Evolutionary conservation across 371 early-diverging fungal species (phyloP).

Genomic region (Sanchytrium tribonematis): DNA sequence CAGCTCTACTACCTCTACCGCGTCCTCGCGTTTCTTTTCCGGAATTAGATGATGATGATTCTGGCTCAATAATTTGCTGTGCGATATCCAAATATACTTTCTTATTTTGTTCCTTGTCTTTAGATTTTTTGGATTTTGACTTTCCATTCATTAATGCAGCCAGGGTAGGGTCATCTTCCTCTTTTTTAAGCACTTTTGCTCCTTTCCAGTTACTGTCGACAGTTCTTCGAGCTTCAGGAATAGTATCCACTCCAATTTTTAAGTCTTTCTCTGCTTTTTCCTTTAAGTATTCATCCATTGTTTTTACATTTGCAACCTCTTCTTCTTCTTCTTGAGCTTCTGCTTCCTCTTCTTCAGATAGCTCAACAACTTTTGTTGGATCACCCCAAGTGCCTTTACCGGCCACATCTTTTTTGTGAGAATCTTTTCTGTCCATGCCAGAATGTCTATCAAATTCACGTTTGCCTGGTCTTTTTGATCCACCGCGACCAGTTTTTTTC

Average conservation of each 20-base stretch:
- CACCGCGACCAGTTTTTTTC: constrained; percentile 8
- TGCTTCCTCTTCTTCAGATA: neutral
- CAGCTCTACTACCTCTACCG: constrained; percentile 24
- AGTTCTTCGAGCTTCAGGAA: constrained; percentile 42
- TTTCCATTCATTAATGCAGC: neutral
- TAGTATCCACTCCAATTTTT: constrained; percentile 18
- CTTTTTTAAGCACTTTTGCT: constrained; percentile 31
- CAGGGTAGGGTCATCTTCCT: constrained; percentile 26
- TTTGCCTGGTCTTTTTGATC: constrained; percentile 18
- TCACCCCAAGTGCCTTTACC: constrained; percentile 44
- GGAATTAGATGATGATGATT: constrained; percentile 14
- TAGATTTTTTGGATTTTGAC: neutral
- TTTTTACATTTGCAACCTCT: constrained; percentile 37
- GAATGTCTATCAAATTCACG: constrained; percentile 53
- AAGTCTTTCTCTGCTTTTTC: constrained; percentile 27
- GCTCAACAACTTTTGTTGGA: constrained; percentile 8
- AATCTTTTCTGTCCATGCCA: constrained; percentile 38
- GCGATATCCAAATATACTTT: constrained; percentile 4
- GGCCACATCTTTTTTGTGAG: constrained; percentile 46
- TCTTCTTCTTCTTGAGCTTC: constrained; percentile 17
- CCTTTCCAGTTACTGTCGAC: constrained; percentile 48
- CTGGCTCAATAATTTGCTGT: constrained; percentile 5
- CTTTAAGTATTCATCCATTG: constrained; percentile 43
- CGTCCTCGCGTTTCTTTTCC: constrained; percentile 30
- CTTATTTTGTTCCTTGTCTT: constrained; percentile 24